Base-by-base conservation (phyloP, 139 green algal species). In the Helicosporidium sp. region DNA sequence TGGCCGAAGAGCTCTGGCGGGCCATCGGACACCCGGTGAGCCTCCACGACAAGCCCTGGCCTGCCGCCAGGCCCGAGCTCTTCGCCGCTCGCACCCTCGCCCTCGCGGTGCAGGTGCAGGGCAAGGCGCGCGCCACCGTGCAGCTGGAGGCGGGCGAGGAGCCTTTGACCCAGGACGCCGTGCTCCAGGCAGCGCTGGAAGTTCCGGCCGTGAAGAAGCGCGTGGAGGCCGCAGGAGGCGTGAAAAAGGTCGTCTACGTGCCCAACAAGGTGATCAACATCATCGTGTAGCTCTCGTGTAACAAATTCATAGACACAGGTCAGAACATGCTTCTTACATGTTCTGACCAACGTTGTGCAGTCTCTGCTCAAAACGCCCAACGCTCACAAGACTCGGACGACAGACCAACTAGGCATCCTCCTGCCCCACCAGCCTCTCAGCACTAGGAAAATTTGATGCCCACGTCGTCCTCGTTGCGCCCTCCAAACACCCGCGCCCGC, bases 221-320 rank as follows among this genome's bases (percentile, higher is more conserved):
- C 54, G 61, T 81, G 29, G 72, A 72, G 0, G 83, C 78, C 29
- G 87, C 89, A n/a, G n/a, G n/a, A n/a, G n/a, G n/a, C n/a, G n/a
- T n/a, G n/a, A n/a, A n/a, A 46, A 98, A 96, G 66, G 57, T 91
- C 28, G 92, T 98, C 25, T 98, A 80, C 58, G 75, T 91, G 46
- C 60, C 73, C 0, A 75, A 74, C 2, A 88, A 85, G 54, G 96
- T 97, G 42, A 58, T 98, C 7, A 97, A 97, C 68, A 52, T 98
- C 31, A 81, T 98, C 10, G 60, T 58, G 24, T 31, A 45, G 37
- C n/a, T n/a, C n/a, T n/a, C n/a, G n/a, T n/a, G n/a, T n/a, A n/a
- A n/a, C n/a, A n/a, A n/a, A n/a, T n/a, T n/a, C n/a, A n/a, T n/a
- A n/a, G n/a, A n/a, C n/a, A n/a, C n/a, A n/a, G n/a, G n/a, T n/a